Evolutionary conservation across 2,329 filamentous ascomycete genomes (phyloP), one percentile per base, ranked within the genome.

Genomic region (Pseudocercospora pini-densiflorae): DNA sequence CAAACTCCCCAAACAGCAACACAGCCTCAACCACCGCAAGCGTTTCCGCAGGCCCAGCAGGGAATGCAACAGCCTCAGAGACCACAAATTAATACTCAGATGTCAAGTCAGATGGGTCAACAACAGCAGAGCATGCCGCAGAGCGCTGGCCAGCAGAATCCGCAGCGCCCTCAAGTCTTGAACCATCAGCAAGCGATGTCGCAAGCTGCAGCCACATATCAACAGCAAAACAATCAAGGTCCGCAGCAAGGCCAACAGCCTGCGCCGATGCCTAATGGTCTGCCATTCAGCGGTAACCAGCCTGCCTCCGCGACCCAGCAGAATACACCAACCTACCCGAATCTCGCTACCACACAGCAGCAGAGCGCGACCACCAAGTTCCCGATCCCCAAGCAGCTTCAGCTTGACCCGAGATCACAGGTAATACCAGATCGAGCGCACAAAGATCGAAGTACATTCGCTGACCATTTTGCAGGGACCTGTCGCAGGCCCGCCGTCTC

Each of bases 361-460:
- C 69, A 66, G 53, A 73, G 78, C 58, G 76, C 77, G 81, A 87
- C 85, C 71, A 81, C 84, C 54, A 93, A 93, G 77, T 91, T 95
- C 83, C 89, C 90, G 0, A 97, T 97, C 59, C 90, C 93, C 2
- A 97, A 96, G 79, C 88, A 87, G 45, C 85, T 98, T 57, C 90
- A 91, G 54, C 88, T 90, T 6, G 85, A 88, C 61, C 84, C 90
- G 51, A 92, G 92, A 4, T 87, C 89, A 67, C 90, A 93, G 55
- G 55, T 58, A 33, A 58, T 29, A 16, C 5, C 14, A 14, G 2
- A 3, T 33, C 8, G 23, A 31, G 47, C 47, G 47, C 19, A 14
- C 5, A 23, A 1, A 27, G 47, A 51, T 6, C 3, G 2, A 14
- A 14, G 16, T 27, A 14, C 47, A 31, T n/a, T 12, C 33, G 23